phyloP scores from a whole-genome alignment of 2,329 filamentous ascomycete species.

The Arthrinium puccinioides region DNA sequence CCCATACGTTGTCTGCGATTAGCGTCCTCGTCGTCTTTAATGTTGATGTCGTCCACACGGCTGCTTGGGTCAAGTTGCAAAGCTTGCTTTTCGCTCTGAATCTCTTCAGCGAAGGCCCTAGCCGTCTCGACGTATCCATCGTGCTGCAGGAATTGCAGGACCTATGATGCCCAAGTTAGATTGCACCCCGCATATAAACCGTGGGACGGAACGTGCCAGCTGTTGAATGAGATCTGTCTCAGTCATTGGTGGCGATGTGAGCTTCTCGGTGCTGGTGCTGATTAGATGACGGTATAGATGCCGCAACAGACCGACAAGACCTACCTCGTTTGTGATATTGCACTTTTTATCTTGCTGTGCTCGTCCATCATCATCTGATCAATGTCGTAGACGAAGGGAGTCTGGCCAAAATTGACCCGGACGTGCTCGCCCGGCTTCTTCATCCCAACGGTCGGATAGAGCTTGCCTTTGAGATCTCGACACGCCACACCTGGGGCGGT shows the following conservation, averaged over 20 bases:
- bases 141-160: conserved; percentile 83
- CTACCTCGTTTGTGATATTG: conserved; percentile 48
- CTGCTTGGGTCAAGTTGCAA: conserved; percentile 51
- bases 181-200: too few species aligned
- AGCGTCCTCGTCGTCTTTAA: conserved; percentile 79
- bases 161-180: conserved; percentile 29
- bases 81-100: conserved; percentile 64
- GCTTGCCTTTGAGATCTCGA: conserved; percentile 53
- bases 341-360: conserved; percentile 46
- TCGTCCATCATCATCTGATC: conserved; percentile 78
- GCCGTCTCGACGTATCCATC: conserved; percentile 95
- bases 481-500: conserved; percentile 57
- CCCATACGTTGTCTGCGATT: conserved; percentile 76
- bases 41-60: conserved; percentile 52
- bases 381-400: conserved; percentile 85
- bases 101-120: conserved; percentile 77
- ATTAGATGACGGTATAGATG: too few species aligned
- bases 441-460: conserved; percentile 62
- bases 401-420: conserved; percentile 60
- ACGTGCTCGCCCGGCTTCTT: conserved; percentile 58
- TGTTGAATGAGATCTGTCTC: conserved; percentile 78
- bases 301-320: conserved; percentile 4
- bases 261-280: conserved; percentile 47
- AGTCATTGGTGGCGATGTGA: conserved; percentile 53
- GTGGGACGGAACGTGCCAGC: conserved; percentile 42